Evolutionary conservation across 2,329 filamentous ascomycete species (phyloP).

Genomic region (Fusarium sp.): DNA sequence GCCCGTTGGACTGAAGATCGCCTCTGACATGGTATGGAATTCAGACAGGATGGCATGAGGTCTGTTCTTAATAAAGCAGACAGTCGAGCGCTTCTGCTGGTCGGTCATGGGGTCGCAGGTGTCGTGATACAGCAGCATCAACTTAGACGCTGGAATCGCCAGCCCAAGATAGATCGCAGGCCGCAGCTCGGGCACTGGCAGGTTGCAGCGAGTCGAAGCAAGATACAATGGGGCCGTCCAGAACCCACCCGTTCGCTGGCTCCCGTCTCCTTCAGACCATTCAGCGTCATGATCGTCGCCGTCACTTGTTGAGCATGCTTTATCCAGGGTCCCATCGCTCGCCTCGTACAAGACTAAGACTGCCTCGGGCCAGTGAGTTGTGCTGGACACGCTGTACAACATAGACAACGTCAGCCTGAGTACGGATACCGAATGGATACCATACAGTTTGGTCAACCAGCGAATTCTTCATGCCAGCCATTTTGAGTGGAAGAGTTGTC

Average conservation of each 20-base stretch:
- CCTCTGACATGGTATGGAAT: slow-evolving; percentile 37
- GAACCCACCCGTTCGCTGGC: slow-evolving; percentile 45
- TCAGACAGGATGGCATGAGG: slow-evolving; percentile 39
- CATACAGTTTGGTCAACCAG: neutral
- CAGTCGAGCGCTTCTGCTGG: slow-evolving; percentile 33
- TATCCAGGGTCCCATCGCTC: slow-evolving; percentile 31
- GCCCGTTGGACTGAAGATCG: slow-evolving; percentile 37
- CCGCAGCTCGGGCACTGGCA: slow-evolving; percentile 12
- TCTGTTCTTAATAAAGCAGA: neutral
- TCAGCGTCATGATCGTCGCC: slow-evolving; percentile 43
- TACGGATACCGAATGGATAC: slow-evolving; percentile 7
- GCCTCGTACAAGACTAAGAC: slow-evolving; percentile 13
- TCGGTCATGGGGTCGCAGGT: slow-evolving; percentile 34
- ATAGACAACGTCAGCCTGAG: slow-evolving; percentile 22
- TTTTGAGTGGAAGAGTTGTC: neutral
- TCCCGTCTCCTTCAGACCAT: slow-evolving; percentile 31
- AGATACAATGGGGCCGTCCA: slow-evolving; percentile 30
- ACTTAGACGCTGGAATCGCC: slow-evolving; percentile 35
- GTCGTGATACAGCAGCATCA: slow-evolving; percentile 1
- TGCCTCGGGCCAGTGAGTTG: slow-evolving; percentile 17
- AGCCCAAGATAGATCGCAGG: slow-evolving; percentile 13
- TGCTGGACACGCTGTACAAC: slow-evolving; percentile 24
- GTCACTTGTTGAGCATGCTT: slow-evolving; percentile 34
- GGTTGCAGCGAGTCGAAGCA: slow-evolving; percentile 23
- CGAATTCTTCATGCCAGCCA: slow-evolving; percentile 17